Percentiles rank a stretch among this genome's conserved stretches.
Conservation (phyloP, 1,284 basidiomycete species). For the Coniferiporia sulphurascens region DNA sequence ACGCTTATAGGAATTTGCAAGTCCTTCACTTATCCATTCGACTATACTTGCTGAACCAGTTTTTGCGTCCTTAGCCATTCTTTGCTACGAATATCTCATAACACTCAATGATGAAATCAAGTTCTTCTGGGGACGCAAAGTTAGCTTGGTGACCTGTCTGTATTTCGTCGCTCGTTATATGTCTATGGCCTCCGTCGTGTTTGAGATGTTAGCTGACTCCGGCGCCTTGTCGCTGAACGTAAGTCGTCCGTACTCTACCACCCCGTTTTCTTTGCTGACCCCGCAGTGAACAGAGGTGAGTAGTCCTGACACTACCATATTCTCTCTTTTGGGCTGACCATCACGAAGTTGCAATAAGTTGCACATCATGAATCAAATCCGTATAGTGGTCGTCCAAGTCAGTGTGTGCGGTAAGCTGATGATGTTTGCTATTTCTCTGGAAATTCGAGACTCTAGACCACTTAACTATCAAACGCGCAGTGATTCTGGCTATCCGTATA, state of each 20-base stretch:
- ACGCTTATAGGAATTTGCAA: too few species aligned
- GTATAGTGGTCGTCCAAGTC: slow-evolving; percentile 7
- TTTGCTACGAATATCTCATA: slow-evolving; percentile 18
- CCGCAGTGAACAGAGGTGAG: neutral
- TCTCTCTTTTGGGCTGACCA: too few species aligned
- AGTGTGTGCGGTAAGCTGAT: slow-evolving; percentile 11
- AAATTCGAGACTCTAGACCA: neutral
- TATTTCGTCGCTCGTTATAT: slow-evolving; percentile 17
- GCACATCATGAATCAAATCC: slow-evolving; percentile 13
- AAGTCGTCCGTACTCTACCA: neutral
- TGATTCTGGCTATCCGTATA: slow-evolving; percentile 15
- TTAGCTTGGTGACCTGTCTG: slow-evolving; percentile 4
- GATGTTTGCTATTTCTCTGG: neutral
- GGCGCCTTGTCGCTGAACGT: neutral
- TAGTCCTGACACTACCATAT: too few species aligned
- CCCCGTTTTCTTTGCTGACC: neutral
- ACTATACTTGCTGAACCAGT: too few species aligned
- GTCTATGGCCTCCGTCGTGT: slow-evolving; percentile 4
- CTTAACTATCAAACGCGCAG: neutral
- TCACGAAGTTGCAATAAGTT: slow-evolving; percentile 8
- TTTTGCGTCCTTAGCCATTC: too few species aligned
- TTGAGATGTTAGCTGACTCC: slow-evolving; percentile 7
- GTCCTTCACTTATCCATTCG: too few species aligned
- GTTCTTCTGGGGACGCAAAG: slow-evolving; percentile 14
- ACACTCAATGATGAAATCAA: slow-evolving; percentile 12